Percentiles rank a stretch among this genome's conserved stretches.
Evolutionary conservation across 495 filamentous ascomycete species (phyloP).

Genomic region (Daldinia decipiens): DNA sequence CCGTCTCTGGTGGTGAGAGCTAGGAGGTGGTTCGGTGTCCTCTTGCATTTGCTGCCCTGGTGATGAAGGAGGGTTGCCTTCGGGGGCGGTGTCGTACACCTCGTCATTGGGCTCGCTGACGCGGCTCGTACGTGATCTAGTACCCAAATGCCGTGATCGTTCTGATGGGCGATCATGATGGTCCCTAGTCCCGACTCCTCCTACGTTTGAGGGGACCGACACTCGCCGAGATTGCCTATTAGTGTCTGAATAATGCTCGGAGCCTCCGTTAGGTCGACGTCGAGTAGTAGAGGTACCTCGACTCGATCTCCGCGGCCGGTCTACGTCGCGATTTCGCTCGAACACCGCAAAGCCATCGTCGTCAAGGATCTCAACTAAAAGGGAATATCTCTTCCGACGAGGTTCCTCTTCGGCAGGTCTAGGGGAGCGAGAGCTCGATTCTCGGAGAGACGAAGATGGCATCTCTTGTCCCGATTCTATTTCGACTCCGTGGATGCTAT

Average conservation of each 20-base stretch:
- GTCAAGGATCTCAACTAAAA: constrained; percentile 25
- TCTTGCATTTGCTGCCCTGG: background rate
- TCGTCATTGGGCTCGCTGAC: background rate
- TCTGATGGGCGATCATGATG: background rate
- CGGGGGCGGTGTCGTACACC: background rate
- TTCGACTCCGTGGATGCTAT: background rate
- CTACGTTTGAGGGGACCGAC: background rate
- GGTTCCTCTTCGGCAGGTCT: constrained; percentile 1
- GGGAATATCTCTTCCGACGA: constrained; percentile 30
- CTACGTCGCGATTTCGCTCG: background rate
- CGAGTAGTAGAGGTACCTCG: background rate
- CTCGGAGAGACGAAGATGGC: constrained; percentile 10
- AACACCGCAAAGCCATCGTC: constrained; percentile 12
- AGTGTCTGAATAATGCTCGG: background rate
- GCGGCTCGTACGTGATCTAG: background rate
- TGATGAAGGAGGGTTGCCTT: background rate
- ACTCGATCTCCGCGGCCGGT: background rate
- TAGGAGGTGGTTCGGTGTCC: background rate
- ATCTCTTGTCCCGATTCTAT: constrained; percentile 1
- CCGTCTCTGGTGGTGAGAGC: background rate
- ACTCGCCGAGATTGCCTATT: background rate
- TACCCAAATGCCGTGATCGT: background rate
- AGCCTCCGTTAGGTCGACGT: background rate
- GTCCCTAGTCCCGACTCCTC: background rate
- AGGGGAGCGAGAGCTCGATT: constrained; percentile 1